Evolutionary conservation across 2,329 filamentous ascomycete species (phyloP).

Genomic region (Verticillium nonalfalfae): DNA sequence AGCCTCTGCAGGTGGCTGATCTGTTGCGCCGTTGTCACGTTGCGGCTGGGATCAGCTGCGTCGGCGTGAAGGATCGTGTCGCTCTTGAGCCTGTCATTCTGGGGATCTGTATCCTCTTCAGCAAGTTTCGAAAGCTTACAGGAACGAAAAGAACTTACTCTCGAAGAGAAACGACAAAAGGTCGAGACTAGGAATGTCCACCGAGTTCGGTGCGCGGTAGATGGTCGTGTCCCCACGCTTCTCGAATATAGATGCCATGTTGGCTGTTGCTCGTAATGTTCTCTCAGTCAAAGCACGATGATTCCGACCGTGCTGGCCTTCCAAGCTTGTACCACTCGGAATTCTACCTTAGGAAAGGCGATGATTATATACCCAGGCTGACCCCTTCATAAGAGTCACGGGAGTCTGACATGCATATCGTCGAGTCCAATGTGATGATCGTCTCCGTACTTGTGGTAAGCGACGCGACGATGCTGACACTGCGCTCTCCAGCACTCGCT

Average conservation of each 20-base stretch:
- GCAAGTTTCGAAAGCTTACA: neutral
- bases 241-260: slow-evolving; percentile 10
- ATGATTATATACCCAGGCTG: neutral
- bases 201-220: slow-evolving; percentile 24
- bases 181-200: slow-evolving; percentile 31
- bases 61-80: slow-evolving; percentile 50
- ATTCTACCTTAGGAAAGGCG: too few relatives aligned
- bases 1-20: slow-evolving; percentile 42
- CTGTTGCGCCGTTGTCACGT: slow-evolving; percentile 45
- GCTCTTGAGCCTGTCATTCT: slow-evolving; percentile 22
- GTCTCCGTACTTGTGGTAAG: neutral
- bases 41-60: slow-evolving; percentile 45
- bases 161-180: slow-evolving; percentile 35
- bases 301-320: too few relatives aligned
- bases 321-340: too few relatives aligned
- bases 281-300: too few relatives aligned
- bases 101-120: neutral
- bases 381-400: neutral
- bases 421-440: neutral
- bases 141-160: slow-evolving; percentile 17
- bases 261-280: neutral
- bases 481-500: neutral
- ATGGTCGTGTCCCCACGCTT: slow-evolving; percentile 19
- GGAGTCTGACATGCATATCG: neutral
- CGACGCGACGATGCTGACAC: neutral